A percentile compares a stretch with the other conserved stretches of the same genome.
Evolutionary conservation across 495 filamentous ascomycete genomes (phyloP).

Genomic region (Hypoxylon trugodes): DNA sequence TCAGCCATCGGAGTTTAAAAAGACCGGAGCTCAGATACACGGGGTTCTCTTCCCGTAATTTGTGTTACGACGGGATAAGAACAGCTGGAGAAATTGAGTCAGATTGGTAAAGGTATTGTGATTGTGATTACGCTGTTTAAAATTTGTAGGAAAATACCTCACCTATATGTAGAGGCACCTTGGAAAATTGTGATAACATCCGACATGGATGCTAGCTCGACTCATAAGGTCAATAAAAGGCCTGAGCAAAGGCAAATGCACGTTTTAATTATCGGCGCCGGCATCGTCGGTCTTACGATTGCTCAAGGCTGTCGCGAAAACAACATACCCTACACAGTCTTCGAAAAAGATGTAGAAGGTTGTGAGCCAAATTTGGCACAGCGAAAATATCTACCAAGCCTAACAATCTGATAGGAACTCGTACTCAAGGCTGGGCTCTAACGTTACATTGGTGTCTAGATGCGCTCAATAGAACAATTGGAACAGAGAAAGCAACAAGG

Average conservation of each 20-base stretch:
- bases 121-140: no score
- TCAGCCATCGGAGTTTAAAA: no score
- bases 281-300: constrained; percentile 66
- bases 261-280: constrained; percentile 67
- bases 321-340: not conserved
- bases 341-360: constrained; percentile 6
- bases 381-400: not conserved
- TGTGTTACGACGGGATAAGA: no score
- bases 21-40: no score
- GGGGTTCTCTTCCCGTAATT: no score
- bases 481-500: not conserved
- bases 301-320: constrained; percentile 64
- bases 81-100: no score
- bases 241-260: constrained; percentile 21
- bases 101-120: no score
- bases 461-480: constrained; percentile 14
- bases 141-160: no score
- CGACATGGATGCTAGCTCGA: no score
- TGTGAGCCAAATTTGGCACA: not conserved
- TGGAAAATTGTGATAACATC: no score
- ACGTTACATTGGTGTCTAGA: constrained; percentile 24
- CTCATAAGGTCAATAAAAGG: no score
- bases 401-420: constrained; percentile 2
- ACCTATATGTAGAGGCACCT: no score
- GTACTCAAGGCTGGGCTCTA: constrained; percentile 18